Conservation (phyloP, 2,329 filamentous ascomycete species). For the Phyllosticta citrichinensis region DNA sequence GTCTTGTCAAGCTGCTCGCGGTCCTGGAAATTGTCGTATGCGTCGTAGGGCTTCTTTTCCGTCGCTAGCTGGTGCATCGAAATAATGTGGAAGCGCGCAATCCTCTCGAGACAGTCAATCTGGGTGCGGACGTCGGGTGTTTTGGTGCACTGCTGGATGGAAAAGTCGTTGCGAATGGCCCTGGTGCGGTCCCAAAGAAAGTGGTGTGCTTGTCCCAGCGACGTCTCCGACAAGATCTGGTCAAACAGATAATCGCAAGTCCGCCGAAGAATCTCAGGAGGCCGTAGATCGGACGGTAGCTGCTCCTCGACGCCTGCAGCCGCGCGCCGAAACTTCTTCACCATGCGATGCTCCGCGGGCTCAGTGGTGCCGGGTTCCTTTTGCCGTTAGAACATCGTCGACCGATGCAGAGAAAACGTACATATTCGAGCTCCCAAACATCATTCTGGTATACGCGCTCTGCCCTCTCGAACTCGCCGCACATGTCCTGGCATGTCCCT, state of each 20-base stretch:
- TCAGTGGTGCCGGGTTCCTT: conserved; percentile 24
- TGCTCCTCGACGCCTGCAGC: conserved; percentile 54
- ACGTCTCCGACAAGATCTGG: conserved; percentile 35
- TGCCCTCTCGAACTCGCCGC: conserved; percentile 52
- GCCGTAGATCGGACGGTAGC: conserved; percentile 53
- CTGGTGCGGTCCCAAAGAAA: conserved; percentile 59
- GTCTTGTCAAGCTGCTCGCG: conserved; percentile 55
- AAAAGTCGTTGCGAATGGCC: conserved; percentile 55
- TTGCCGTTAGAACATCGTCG: conserved; percentile 17
- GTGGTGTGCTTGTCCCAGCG: conserved; percentile 44
- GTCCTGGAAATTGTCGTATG: conserved; percentile 45
- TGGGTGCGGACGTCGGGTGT: conserved; percentile 46
- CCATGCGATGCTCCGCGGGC: conserved; percentile 47
- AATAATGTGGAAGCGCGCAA: conserved; percentile 53
- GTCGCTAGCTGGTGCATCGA: conserved; percentile 50
- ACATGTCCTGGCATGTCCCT: conserved; percentile 55
- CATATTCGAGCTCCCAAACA: conserved; percentile 51
- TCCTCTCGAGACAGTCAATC: conserved; percentile 52
- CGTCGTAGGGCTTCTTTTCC: conserved; percentile 18
- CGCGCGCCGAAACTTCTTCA: conserved; percentile 54
- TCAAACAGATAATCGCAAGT: conserved; percentile 30
- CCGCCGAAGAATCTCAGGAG: conserved; percentile 35
- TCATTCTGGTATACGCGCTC: conserved; percentile 53
- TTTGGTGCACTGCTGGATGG: conserved; percentile 50
- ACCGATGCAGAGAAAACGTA: conserved; percentile 22